phyloP scores from a whole-genome alignment of 495 filamentous ascomycete species.

The Xylaria curta region DNA sequence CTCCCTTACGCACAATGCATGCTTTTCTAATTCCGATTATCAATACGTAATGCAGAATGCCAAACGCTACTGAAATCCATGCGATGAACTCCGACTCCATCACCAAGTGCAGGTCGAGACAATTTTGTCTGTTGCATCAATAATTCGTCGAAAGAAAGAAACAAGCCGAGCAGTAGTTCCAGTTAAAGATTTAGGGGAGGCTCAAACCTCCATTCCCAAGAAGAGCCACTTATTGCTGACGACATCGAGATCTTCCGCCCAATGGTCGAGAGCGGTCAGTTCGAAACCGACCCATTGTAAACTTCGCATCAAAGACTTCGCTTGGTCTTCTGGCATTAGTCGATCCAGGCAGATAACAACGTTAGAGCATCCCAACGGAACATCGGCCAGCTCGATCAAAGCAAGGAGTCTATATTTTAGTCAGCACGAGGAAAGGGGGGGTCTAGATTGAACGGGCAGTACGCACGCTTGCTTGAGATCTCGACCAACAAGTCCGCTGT shows the following conservation, averaged over 20 bases:
- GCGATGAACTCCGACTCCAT: slow-evolving; percentile 20
- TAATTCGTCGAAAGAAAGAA: slow-evolving; percentile 16
- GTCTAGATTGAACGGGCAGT: background rate
- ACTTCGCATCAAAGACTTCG: slow-evolving; percentile 72
- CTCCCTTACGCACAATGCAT: background rate
- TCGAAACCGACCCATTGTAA: slow-evolving; percentile 94
- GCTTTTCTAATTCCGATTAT: slow-evolving; percentile 11
- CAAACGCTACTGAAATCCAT: slow-evolving; percentile 7
- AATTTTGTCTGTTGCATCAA: background rate
- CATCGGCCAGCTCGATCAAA: slow-evolving; percentile 83
- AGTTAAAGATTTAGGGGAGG: slow-evolving; percentile 18
- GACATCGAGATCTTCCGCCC: slow-evolving; percentile 62
- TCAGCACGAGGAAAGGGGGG: slow-evolving; percentile 30
- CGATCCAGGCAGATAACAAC: slow-evolving; percentile 84
- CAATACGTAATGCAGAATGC: slow-evolving; percentile 6
- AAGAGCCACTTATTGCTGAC: slow-evolving; percentile 81
- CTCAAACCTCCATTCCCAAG: slow-evolving; percentile 80
- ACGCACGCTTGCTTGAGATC: slow-evolving; percentile 90
- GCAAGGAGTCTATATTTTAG: slow-evolving; percentile 72
- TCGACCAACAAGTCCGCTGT: slow-evolving; percentile 66
- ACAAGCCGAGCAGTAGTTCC: slow-evolving; percentile 16
- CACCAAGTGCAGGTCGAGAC: slow-evolving; percentile 13
- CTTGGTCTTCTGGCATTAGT: slow-evolving; percentile 60
- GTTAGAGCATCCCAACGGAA: slow-evolving; percentile 73
- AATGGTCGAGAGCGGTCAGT: slow-evolving; percentile 76